Evolutionary conservation across 2,329 filamentous ascomycete species (phyloP).

Genomic region (Immersiporthe knoxdaviesiana): DNA sequence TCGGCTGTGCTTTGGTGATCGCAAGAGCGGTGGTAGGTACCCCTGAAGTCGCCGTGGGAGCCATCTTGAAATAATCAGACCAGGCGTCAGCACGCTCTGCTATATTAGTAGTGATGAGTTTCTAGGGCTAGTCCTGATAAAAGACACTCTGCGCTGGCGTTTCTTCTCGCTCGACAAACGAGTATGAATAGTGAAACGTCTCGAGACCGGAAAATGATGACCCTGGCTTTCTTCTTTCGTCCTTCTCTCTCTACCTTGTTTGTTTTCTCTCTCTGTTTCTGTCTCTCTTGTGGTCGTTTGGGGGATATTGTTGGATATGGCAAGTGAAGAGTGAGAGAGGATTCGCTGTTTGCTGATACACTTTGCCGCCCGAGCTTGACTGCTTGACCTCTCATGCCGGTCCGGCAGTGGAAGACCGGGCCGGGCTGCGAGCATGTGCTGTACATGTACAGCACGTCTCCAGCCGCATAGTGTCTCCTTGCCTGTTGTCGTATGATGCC

Average conservation of each 20-base stretch:
- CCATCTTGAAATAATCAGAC: slow-evolving; percentile 9
- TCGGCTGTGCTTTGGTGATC: slow-evolving; percentile 20
- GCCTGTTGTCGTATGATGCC: slow-evolving; percentile 4
- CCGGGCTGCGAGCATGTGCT: background rate
- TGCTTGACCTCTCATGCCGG: background rate
- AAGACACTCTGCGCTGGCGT: background rate
- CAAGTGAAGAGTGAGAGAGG: background rate
- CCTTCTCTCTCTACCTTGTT: background rate
- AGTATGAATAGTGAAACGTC: background rate
- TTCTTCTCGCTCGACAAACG: background rate
- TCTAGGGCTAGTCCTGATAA: background rate
- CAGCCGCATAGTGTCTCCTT: background rate
- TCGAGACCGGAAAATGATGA: background rate
- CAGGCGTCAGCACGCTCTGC: background rate
- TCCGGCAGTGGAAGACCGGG: slow-evolving; percentile 10
- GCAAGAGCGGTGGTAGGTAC: slow-evolving; percentile 11
- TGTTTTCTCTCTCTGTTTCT: background rate
- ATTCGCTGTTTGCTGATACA: slow-evolving; percentile 2
- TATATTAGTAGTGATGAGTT: background rate
- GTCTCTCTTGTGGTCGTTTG: background rate
- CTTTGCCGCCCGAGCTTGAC: slow-evolving; percentile 6
- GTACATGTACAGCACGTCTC: background rate
- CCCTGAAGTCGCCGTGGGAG: slow-evolving; percentile 23
- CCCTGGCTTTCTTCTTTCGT: background rate
- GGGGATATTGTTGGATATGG: background rate